Evolutionary conservation across 768 basidiomycete species (phyloP).

Genomic region (Boletus reticuloceps): DNA sequence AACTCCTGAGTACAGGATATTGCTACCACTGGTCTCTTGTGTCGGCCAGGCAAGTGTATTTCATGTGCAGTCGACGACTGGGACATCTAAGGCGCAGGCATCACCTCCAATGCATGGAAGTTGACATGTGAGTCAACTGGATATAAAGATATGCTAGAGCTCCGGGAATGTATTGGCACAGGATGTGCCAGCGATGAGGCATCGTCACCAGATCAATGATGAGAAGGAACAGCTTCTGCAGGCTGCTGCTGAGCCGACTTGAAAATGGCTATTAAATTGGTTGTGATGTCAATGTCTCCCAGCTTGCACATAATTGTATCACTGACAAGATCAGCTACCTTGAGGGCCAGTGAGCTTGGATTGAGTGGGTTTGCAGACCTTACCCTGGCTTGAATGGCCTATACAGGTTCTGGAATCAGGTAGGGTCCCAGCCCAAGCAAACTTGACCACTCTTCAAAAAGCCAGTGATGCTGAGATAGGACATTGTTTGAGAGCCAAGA

Average conservation of each 20-base stretch:
- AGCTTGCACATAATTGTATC: background rate
- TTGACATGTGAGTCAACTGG: too few relatives aligned
- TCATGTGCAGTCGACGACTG: too few relatives aligned
- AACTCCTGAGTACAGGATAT: too few relatives aligned
- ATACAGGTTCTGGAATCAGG: background rate
- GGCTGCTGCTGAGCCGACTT: too few relatives aligned
- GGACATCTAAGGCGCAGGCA: too few relatives aligned
- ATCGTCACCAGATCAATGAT: too few relatives aligned
- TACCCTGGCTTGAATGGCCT: background rate
- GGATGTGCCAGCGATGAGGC: too few relatives aligned
- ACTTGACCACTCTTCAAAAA: background rate
- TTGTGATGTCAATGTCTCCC: background rate
- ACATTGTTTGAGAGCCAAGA: background rate
- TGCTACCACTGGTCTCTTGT: too few relatives aligned
- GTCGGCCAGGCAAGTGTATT: too few relatives aligned
- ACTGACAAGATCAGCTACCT: background rate
- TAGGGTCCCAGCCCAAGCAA: slow-evolving; percentile 3
- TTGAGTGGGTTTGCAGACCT: background rate
- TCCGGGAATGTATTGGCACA: too few relatives aligned
- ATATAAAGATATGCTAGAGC: accelerated
- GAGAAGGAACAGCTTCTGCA: background rate
- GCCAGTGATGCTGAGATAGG: background rate
- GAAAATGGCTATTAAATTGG: background rate
- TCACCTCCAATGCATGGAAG: background rate
- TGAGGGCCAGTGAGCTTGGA: background rate